Evolutionary conservation across 176 grass and related monocot species (phyloP), one percentile per base, ranked within the genome.

Genomic region (Aegilops longissima): DNA sequence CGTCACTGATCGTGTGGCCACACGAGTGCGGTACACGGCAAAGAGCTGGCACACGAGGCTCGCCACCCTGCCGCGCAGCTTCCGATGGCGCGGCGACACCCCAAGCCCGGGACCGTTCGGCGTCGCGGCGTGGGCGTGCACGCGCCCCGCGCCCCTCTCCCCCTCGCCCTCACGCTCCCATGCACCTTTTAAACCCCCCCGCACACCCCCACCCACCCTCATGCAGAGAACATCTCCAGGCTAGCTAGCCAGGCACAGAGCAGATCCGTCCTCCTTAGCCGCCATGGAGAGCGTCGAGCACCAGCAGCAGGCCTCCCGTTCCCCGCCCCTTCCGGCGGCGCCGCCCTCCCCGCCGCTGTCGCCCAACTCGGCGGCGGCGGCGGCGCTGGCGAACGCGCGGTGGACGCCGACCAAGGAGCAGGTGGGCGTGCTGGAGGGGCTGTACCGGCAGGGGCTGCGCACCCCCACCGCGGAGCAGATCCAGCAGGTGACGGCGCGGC

Each of bases 321-420:
- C 17, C 67, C 33, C 51, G 70, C 13, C 74, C 59, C 38, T 24
- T 10, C 38, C 40, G 13, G 12, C n/a, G 4, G 20, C 59, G 14
- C 11, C 44, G 18, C 18, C 7, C 6, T 63, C 83, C 47, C 83
- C 88, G 36, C 88, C 70, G 83, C 63, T 82, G 83, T 86, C 83
- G 1, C 84, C 85, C 56, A 16, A 58, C 3, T 45, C 79, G 0
- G 42, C 56, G 4, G 77, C 49, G 49, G 49, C 49, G 49, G 51
- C 51, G 51, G 51, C 51, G 49, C 49, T 52, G 51, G 51, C 45
- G 69, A 89, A 65, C 74, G 65, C 83, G 27, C 73, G 95, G 67
- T 98, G 95, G 95, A 95, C 79, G 71, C 95, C 95, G 24, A 98
- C 93, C 21, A 98, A 92, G 88, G 95, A 98, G 88, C 95, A 98